phyloP scores from a whole-genome alignment of 2,329 filamentous ascomycete genomes.

The Alternaria longipes region DNA sequence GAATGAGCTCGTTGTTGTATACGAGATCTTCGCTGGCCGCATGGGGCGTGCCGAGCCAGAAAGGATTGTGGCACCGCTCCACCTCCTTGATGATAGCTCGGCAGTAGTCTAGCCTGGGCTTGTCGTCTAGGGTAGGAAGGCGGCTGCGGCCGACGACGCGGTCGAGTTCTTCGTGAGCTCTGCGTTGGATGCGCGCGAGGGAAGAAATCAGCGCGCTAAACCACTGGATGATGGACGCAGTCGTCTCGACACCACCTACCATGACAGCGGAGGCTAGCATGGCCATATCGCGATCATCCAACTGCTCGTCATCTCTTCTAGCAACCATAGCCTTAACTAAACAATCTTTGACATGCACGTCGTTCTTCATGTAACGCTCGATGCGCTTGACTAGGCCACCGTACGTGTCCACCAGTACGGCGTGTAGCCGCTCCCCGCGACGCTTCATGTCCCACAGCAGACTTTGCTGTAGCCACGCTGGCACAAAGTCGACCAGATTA shows the following conservation, averaged over 20 bases:
- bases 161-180: too few relatives aligned
- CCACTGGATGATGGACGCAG: conserved; percentile 14
- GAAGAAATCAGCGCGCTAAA: too few relatives aligned
- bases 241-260: conserved; percentile 29
- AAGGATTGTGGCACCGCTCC: conserved; percentile 44
- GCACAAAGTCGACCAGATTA: conserved; percentile 4
- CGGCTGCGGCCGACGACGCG: too few relatives aligned
- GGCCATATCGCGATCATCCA: too few relatives aligned
- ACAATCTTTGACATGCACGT: conserved; percentile 19
- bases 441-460: conserved; percentile 3
- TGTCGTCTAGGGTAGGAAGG: conserved; percentile 16
- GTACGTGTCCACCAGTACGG: not conserved
- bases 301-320: conserved; percentile 4
- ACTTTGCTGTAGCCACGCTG: not conserved
- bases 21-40: conserved; percentile 23
- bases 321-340: conserved; percentile 26
- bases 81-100: conserved; percentile 48
- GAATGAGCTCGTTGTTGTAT: conserved; percentile 30
- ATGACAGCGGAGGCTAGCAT: conserved; percentile 28
- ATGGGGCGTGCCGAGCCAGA: conserved; percentile 8
- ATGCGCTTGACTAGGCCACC: not conserved
- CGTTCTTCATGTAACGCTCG: conserved; percentile 8
- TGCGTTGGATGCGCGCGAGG: too few relatives aligned
- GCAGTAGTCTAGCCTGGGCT: conserved; percentile 41
- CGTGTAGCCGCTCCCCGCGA: not conserved